These are phyloP conservation scores for Pyrenophora seminiperda DNA, from an alignment of 2,329 filamentous ascomycete genomes.

Conservation along the genomic window DNA sequence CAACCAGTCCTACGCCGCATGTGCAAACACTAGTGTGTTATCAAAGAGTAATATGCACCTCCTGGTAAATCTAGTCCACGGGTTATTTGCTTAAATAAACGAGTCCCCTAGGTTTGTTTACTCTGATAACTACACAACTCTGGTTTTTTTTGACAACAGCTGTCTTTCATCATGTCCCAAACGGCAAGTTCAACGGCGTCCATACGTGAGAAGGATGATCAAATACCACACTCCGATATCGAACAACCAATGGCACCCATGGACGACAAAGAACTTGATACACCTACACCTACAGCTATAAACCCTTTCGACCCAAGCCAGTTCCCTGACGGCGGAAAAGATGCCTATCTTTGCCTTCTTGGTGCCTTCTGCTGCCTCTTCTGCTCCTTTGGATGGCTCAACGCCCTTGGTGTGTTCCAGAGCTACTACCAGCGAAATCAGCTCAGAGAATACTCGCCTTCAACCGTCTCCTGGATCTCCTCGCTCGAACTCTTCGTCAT, in stretches of 20 bases:
- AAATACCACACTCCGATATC: conserved; percentile 10
- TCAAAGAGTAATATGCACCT: too few relatives aligned
- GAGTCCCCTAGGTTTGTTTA: too few relatives aligned
- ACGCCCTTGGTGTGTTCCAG: conserved; percentile 54
- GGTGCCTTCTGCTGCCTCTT: conserved; percentile 38
- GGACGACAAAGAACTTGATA: conserved; percentile 17
- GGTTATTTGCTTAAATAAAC: not conserved
- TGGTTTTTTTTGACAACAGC: not conserved
- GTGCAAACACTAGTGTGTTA: not conserved
- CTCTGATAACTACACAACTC: not conserved
- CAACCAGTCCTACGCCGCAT: conserved; percentile 16
- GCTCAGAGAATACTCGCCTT: conserved; percentile 46
- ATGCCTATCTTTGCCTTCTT: conserved; percentile 43
- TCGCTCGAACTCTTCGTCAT: conserved; percentile 55
- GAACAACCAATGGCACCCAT: conserved; percentile 20
- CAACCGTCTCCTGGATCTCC: conserved; percentile 54
- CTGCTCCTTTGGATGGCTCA: conserved; percentile 52
- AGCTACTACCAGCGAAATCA: conserved; percentile 54
- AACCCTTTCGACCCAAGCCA: conserved; percentile 39
- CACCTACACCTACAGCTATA: conserved; percentile 7
- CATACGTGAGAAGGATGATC: conserved; percentile 23
- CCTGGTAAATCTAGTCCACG: not conserved
- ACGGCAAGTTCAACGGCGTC: conserved; percentile 20
- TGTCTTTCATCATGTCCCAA: conserved; percentile 15
- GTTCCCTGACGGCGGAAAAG: conserved; percentile 46